Percentiles rank a stretch among this genome's conserved stretches.
These are phyloP conservation scores for Diatrype stigma DNA, from an alignment of 2,329 filamentous ascomycete species.

Conservation along the genomic window DNA sequence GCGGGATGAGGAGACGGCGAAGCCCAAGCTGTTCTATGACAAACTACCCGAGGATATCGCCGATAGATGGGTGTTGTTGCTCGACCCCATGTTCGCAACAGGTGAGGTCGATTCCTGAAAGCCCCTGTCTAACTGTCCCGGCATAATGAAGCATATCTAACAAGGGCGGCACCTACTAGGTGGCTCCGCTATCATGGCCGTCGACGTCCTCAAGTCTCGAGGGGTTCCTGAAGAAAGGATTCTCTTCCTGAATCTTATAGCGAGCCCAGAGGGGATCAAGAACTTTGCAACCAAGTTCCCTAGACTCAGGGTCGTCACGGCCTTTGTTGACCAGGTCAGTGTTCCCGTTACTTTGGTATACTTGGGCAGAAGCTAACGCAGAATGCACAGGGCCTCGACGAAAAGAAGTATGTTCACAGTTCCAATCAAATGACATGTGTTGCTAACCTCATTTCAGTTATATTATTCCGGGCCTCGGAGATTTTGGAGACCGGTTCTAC, in stretches of 20 bases:
- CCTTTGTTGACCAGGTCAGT: slow-evolving; percentile 79
- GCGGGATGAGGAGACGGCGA: slow-evolving; percentile 88
- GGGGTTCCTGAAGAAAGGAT: slow-evolving; percentile 95
- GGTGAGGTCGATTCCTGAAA: slow-evolving; percentile 46
- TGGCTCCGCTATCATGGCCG: slow-evolving; percentile 94
- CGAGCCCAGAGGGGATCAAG: slow-evolving; percentile 87
- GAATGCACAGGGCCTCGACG: slow-evolving; percentile 69
- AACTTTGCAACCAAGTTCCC: slow-evolving; percentile 89
- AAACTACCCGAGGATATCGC: slow-evolving; percentile 94
- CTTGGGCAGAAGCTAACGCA: slow-evolving; percentile 16
- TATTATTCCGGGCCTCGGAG: slow-evolving; percentile 88
- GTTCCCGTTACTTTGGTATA: not conserved
- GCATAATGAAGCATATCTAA: slow-evolving; percentile 8
- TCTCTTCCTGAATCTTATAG: slow-evolving; percentile 93
- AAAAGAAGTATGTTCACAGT: slow-evolving; percentile 75
- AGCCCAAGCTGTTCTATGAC: slow-evolving; percentile 94
- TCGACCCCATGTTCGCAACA: slow-evolving; percentile 99
- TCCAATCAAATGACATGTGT: slow-evolving; percentile 5
- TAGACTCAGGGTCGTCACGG: slow-evolving; percentile 84
- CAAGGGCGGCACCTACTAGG: slow-evolving; percentile 45
- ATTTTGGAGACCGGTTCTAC: slow-evolving; percentile 95
- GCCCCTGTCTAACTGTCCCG: slow-evolving; percentile 3
- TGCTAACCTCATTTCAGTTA: slow-evolving; percentile 62
- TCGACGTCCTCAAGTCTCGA: slow-evolving; percentile 83
- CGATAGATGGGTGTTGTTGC: slow-evolving; percentile 83